phyloP scores from a whole-genome alignment of 257 asterid species.

The Gentiana macrophylla region DNA sequence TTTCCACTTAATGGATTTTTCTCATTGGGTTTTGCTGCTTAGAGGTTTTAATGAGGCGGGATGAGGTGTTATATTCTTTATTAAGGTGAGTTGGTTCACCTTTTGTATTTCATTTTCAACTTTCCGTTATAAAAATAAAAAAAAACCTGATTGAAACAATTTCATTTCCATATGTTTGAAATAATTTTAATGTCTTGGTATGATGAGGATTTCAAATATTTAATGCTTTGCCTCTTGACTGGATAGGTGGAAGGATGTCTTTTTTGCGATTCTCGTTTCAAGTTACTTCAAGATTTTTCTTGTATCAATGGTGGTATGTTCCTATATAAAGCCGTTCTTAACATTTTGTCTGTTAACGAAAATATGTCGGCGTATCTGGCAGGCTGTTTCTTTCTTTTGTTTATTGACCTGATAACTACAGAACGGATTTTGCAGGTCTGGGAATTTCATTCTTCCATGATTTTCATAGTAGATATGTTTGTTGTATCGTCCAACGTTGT shows the following conservation, averaged over 20 bases:
- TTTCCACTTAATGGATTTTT: too few relatives aligned
- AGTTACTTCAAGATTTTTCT: conserved; percentile 81
- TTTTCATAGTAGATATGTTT: conserved; percentile 61
- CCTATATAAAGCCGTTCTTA: conserved; percentile 4
- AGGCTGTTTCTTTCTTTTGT: too few relatives aligned
- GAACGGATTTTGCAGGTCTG: conserved; percentile 47
- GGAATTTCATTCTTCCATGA: conserved; percentile 69
- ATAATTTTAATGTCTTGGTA: background rate
- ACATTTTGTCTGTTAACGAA: background rate
- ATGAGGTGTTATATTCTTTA: too few relatives aligned
- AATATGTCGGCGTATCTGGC: too few relatives aligned
- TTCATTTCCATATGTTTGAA: background rate
- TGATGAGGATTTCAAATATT: background rate
- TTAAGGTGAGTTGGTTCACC: too few relatives aligned
- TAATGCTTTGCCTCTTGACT: conserved; percentile 7
- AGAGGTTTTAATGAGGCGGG: too few relatives aligned
- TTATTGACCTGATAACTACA: background rate
- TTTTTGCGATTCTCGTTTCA: conserved; percentile 49
- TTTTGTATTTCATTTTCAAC: too few relatives aligned
- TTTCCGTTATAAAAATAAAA: too few relatives aligned
- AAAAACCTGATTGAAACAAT: background rate
- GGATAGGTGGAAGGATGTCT: conserved; percentile 50
- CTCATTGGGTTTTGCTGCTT: too few relatives aligned
- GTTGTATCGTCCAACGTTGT: conserved; percentile 69
- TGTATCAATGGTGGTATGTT: conserved; percentile 66